phyloP scores from a whole-genome alignment of 805 yeast genomes.

The Tetrapisispora phaffii region DNA sequence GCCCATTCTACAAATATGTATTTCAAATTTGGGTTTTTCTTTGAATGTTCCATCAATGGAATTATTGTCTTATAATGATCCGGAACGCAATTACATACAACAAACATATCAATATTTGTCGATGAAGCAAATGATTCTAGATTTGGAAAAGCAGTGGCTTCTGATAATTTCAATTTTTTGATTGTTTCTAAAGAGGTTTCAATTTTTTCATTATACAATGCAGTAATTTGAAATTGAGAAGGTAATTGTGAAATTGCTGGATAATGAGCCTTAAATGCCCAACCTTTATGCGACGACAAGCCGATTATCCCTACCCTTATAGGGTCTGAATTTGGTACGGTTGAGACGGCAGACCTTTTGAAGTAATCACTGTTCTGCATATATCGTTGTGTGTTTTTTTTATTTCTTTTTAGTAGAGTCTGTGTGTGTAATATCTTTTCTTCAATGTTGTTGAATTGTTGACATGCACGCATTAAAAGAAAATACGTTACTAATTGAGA shows the following conservation, averaged over 20 bases:
- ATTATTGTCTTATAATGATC: conserved; percentile 13
- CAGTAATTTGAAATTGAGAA: conserved; percentile 24
- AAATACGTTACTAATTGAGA: no score
- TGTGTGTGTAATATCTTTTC: not conserved
- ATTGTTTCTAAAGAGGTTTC: conserved; percentile 18
- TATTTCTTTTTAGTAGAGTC: no score
- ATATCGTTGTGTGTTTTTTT: not conserved
- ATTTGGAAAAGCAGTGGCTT: conserved; percentile 22
- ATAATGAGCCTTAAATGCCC: conserved; percentile 27
- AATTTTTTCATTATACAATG: conserved; percentile 16
- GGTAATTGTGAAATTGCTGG: conserved; percentile 24
- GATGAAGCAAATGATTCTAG: conserved; percentile 17
- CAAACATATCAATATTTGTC: conserved; percentile 21
- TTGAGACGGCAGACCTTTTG: conserved; percentile 24
- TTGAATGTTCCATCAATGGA: conserved; percentile 17
- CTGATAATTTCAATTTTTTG: conserved; percentile 14
- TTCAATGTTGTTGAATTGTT: no score
- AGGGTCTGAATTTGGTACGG: conserved; percentile 24
- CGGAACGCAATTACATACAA: conserved; percentile 17
- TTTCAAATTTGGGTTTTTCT: conserved; percentile 15
- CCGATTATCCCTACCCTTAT: conserved; percentile 25
- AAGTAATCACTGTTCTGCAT: conserved; percentile 16
- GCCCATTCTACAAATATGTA: conserved; percentile 26
- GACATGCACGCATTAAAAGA: no score
- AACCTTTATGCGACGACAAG: conserved; percentile 17